These are phyloP conservation scores for Silene noctiflora DNA, from an alignment of 179 eudicot genomes.

Conservation along the genomic window DNA sequence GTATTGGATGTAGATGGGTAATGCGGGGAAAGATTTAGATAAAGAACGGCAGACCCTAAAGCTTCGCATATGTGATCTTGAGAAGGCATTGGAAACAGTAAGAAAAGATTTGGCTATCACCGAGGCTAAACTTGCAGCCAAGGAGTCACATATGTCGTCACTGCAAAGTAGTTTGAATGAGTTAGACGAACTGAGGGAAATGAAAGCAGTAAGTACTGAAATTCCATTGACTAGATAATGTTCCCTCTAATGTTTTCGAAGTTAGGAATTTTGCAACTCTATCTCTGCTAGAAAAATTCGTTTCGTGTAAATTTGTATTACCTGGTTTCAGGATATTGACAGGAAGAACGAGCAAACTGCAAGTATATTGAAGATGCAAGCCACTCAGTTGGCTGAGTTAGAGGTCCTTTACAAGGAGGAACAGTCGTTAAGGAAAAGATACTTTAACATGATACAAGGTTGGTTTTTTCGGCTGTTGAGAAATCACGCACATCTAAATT, in stretches of 20 bases:
- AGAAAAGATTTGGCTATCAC: slow-evolving; percentile 45
- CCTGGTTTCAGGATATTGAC: slow-evolving; percentile 71
- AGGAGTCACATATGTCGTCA: slow-evolving; percentile 53
- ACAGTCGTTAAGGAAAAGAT: slow-evolving; percentile 75
- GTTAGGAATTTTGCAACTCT: neutral
- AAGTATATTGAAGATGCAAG: slow-evolving; percentile 85
- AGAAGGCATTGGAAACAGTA: slow-evolving; percentile 59
- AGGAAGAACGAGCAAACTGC: slow-evolving; percentile 98
- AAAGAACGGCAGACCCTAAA: slow-evolving; percentile 55
- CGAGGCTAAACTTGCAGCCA: slow-evolving; percentile 53
- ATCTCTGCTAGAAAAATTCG: neutral
- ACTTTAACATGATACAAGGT: slow-evolving; percentile 96
- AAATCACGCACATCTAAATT: neutral
- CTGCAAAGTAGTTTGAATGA: slow-evolving; percentile 68
- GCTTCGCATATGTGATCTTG: slow-evolving; percentile 60
- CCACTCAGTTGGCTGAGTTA: slow-evolving; percentile 75
- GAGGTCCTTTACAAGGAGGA: slow-evolving; percentile 87
- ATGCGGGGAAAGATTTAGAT: slow-evolving; percentile 45
- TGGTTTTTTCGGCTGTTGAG: neutral
- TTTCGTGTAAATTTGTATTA: neutral
- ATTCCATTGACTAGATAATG: neutral
- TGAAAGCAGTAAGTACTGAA: slow-evolving; percentile 67
- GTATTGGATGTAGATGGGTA: slow-evolving; percentile 42
- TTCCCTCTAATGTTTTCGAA: neutral
- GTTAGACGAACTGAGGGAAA: slow-evolving; percentile 84